Evolutionary conservation across 352 stramenopile species (phyloP).

Genomic region (Aphanomyces stellatus): DNA sequence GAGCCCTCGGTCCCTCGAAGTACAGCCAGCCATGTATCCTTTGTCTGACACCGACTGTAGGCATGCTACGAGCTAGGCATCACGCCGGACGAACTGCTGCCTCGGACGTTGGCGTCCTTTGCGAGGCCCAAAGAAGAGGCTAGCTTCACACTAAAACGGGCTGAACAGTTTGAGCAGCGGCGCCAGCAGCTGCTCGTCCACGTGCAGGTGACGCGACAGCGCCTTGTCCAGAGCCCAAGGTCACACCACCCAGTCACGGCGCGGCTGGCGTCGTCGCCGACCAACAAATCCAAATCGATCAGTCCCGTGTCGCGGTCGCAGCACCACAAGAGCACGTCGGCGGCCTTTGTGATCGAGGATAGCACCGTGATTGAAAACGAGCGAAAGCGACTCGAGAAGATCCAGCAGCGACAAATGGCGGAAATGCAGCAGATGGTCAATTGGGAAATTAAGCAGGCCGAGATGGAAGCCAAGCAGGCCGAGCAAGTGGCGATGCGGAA

Average conservation of each 20-base stretch:
- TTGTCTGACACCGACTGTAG: slow-evolving; percentile 16
- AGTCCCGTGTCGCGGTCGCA: slow-evolving; percentile 30
- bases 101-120: slow-evolving; percentile 49
- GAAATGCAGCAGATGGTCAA: slow-evolving; percentile 67
- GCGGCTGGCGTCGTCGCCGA: background rate
- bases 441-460: slow-evolving; percentile 56
- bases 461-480: slow-evolving; percentile 44
- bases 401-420: slow-evolving; percentile 47
- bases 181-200: slow-evolving; percentile 41
- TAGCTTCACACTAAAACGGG: slow-evolving; percentile 42
- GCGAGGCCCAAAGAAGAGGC: slow-evolving; percentile 24
- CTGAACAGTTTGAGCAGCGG: slow-evolving; percentile 47
- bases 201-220: slow-evolving; percentile 38
- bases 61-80: slow-evolving; percentile 66
- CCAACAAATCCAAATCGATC: background rate
- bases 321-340: slow-evolving; percentile 26
- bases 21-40: background rate
- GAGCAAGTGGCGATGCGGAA: slow-evolving; percentile 21
- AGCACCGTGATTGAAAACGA: slow-evolving; percentile 55
- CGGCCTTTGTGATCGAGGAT: slow-evolving; percentile 24
- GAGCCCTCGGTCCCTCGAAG: slow-evolving; percentile 56
- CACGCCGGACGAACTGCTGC: slow-evolving; percentile 53
- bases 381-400: slow-evolving; percentile 58
- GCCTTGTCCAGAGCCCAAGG: slow-evolving; percentile 43
- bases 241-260: no score